Base-by-base conservation (phyloP, 106 monocot genomes). In the Dioscorea zingiberensis region DNA sequence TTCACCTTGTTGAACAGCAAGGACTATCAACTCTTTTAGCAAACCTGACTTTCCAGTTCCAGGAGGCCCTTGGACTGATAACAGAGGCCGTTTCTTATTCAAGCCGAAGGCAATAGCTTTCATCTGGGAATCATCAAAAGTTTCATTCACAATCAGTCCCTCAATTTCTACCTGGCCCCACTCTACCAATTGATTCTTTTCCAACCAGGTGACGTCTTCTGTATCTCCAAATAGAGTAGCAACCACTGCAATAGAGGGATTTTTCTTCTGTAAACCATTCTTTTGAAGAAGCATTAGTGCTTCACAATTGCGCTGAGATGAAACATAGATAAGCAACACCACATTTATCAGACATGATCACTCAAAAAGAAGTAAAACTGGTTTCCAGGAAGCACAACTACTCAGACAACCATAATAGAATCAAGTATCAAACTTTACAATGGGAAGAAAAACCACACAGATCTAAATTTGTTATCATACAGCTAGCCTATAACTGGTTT, bases 221-320 rank as follows among this genome's bases (percentile, higher is more conserved):
- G 71, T 72, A 58, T 91, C 91, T 26, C 94, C 94, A 80, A 95
- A 95, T 12, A 95, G 78, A 44, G 90, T 85, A 48, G 87, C 87
- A 59, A 95, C 87, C 30, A 91, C 80, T 51, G 82, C 73, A 64
- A 91, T 85, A 25, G 91, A 87, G 13, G 91, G 82, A 83, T 91
- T 95, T 48, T 80, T 91, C 71, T 95, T 95, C 44, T 88, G 85
- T 67, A 95, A 78, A 18, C 94, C 94, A 70, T 85, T 82, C 87
- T 87, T 95, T 66, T 87, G 90, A 21, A 95, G 87, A 58, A 95
- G 70, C 94, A 91, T 95, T 60, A 95, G 38, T 62, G 94, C 94
- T 80, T 95, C 94, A 80, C 91, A 91, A 59, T 95, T 91, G 8
- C 94, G 75, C 94, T 94, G 90, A 44, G 44, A 68, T 46, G 54